Evolutionary conservation across 208 protist species (phyloP).

Genomic region (Trypanosoma brucei): DNA sequence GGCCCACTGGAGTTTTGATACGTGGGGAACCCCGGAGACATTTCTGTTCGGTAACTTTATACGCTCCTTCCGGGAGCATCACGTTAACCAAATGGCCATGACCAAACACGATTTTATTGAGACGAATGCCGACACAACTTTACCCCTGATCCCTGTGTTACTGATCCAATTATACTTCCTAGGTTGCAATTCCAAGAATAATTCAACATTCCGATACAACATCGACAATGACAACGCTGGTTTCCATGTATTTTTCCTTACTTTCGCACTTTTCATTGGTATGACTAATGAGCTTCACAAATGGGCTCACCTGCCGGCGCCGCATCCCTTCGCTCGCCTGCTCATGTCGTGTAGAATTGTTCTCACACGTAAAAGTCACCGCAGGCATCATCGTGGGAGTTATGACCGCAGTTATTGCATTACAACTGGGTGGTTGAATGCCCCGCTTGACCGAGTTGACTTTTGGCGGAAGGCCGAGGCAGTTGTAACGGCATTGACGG

Average conservation of each 20-base stretch:
- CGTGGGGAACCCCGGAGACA: slow-evolving; percentile 89
- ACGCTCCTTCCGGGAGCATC: slow-evolving; percentile 93
- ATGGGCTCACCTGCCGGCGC: slow-evolving; percentile 86
- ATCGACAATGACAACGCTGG: slow-evolving; percentile 56
- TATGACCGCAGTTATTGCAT: slow-evolving; percentile 94
- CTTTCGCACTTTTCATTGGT: slow-evolving; percentile 73
- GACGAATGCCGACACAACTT: slow-evolving; percentile 92
- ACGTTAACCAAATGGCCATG: slow-evolving; percentile 90
- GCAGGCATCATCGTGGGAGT: slow-evolving; percentile 87
- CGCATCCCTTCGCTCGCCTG: slow-evolving; percentile 44
- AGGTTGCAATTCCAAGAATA: slow-evolving; percentile 19
- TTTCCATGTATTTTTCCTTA: slow-evolving; percentile 62
- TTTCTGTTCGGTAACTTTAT: slow-evolving; percentile 91
- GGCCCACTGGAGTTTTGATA: slow-evolving; percentile 92
- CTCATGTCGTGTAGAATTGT: slow-evolving; percentile 76
- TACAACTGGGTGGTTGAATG: slow-evolving; percentile 94
- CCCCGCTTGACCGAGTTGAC: slow-evolving; percentile 71
- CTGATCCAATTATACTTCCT: slow-evolving; percentile 48
- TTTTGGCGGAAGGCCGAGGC: slow-evolving; percentile 88
- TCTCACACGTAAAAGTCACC: slow-evolving; percentile 80
- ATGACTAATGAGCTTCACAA: slow-evolving; percentile 95
- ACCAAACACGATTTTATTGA: slow-evolving; percentile 93
- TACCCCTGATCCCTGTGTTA: slow-evolving; percentile 79
- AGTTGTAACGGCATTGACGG: slow-evolving; percentile 75
- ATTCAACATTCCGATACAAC: slow-evolving; percentile 54